Evolutionary conservation across 441 rosid species (phyloP), one percentile per base, ranked within the genome.

Genomic region (Corymbia calophylla): DNA sequence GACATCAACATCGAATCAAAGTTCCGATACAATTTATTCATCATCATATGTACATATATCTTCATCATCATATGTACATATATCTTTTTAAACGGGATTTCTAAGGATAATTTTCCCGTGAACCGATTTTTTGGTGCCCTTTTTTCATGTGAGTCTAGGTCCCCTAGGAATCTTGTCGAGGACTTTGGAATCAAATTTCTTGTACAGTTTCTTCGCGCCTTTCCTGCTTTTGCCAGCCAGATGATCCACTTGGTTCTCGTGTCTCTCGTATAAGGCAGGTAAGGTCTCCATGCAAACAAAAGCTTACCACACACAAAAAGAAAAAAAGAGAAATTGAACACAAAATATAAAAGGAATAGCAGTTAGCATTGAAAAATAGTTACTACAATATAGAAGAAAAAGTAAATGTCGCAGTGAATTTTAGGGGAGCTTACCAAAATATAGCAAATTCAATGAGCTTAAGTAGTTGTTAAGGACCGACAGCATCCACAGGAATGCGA

Each of bases 151-250:
- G 81, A 47, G 66, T 87, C 89, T 89, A 13, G 92, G 88, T 62
- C 91, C 94, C 82, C 91, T 92, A 80, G 96, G 97, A 58, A 95
- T 93, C 91, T 89, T 95, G 91, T 92, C 86, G 73, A 93, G 91
- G 88, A 94, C 91, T 90, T 88, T 62, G 89, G 93, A 90, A 88
- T 91, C 94, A 86, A 95, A 88, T 47, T 91, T 89, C 35, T 90
- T 73, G 62, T 92, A 91, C 82, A 93, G 88, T 17, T 89, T 93
- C 92, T 89, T 89, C 90, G 91, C 86, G 54, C 91, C 62, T 64
- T 84, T 89, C 85, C 91, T 94, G 87, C 93, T 91, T 91, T 89
- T 92, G 31, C 91, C 92, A 35, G 94, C 95, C 58, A 89, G 88
- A 90, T 89, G 70, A 87, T 87, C 90, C 64, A 95, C 88, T 89